Percentiles rank a stretch among this genome's conserved stretches.
Evolutionary conservation across 208 protist genomes (phyloP).

Genomic region (Crithidia acanthocephali): DNA sequence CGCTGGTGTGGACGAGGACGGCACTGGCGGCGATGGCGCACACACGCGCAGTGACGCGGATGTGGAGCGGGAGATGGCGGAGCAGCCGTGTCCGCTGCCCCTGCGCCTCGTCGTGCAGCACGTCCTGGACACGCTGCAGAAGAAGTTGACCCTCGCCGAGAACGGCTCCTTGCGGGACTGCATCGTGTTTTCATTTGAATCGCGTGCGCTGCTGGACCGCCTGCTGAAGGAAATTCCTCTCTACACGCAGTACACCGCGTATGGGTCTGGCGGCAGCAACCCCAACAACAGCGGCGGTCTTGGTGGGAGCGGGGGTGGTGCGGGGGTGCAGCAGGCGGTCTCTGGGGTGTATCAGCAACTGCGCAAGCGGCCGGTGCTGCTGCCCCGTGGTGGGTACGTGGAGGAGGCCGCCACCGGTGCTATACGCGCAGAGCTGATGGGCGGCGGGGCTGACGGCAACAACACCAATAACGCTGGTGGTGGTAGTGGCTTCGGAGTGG

Average conservation of each 20-base stretch:
- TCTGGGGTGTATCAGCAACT: slow-evolving; percentile 71
- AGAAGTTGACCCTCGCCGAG: slow-evolving; percentile 78
- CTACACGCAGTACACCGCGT: slow-evolving; percentile 53
- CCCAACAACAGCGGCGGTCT: not conserved
- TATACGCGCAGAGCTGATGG: slow-evolving; percentile 40
- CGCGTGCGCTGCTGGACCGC: slow-evolving; percentile 74
- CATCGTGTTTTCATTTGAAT: slow-evolving; percentile 84
- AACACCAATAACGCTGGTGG: not conserved
- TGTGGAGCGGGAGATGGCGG: slow-evolving; percentile 56
- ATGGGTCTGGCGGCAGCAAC: not conserved
- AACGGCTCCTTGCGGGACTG: slow-evolving; percentile 74
- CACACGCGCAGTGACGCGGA: slow-evolving; percentile 32
- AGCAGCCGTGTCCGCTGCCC: slow-evolving; percentile 84
- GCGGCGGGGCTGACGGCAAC: not conserved
- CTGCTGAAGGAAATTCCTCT: slow-evolving; percentile 85
- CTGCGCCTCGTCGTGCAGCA: slow-evolving; percentile 78
- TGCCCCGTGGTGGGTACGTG: slow-evolving; percentile 62
- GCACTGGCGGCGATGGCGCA: not conserved
- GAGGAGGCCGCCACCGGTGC: slow-evolving; percentile 56
- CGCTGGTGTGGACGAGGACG: not conserved
- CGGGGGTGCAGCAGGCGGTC: slow-evolving; percentile 18
- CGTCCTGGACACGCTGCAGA: slow-evolving; percentile 57
- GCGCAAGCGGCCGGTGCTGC: slow-evolving; percentile 60
- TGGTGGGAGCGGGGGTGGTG: not conserved
- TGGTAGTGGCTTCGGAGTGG: not conserved